A percentile compares a stretch with the other conserved stretches of the same genome.
Evolutionary conservation across 148 eudicot genomes (phyloP).

Genomic region (Fagopyrum homotropicum): DNA sequence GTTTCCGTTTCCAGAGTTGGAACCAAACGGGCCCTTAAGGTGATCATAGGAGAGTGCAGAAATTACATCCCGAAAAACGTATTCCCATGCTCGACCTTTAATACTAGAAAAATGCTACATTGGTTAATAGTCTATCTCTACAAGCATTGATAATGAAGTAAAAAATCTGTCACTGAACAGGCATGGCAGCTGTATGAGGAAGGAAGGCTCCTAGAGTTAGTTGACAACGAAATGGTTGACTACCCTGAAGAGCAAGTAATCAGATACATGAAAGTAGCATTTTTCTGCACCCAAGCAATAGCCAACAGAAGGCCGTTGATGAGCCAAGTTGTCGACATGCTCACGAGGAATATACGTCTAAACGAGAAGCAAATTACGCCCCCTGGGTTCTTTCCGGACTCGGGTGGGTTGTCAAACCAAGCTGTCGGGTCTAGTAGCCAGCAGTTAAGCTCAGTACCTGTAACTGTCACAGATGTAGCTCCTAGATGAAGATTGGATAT

Average conservation of each 20-base stretch:
- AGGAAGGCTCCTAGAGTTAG: constrained; percentile 62
- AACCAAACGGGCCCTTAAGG: too few relatives aligned
- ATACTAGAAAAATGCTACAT: too few relatives aligned
- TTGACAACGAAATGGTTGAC: constrained; percentile 60
- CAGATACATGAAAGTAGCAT: constrained; percentile 70
- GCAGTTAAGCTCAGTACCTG: neutral
- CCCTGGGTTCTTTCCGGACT: constrained; percentile 51
- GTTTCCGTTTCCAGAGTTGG: too few relatives aligned
- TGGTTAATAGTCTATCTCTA: too few relatives aligned
- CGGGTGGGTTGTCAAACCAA: neutral
- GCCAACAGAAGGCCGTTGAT: constrained; percentile 78
- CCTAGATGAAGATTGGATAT: constrained; percentile 1
- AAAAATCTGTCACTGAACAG: constrained; percentile 22
- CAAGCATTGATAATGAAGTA: too few relatives aligned
- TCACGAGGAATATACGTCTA: constrained; percentile 45
- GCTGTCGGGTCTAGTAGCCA: neutral
- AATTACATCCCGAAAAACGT: too few relatives aligned
- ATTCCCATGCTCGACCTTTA: too few relatives aligned
- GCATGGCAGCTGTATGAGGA: constrained; percentile 80
- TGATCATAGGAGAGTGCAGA: too few relatives aligned
- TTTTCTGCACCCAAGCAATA: constrained; percentile 79
- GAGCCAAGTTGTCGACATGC: constrained; percentile 86
- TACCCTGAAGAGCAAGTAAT: constrained; percentile 51
- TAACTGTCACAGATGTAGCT: constrained; percentile 2
- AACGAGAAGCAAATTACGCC: constrained; percentile 72